phyloP scores from a whole-genome alignment of 805 yeast genomes.

The Pichia manshurica region DNA sequence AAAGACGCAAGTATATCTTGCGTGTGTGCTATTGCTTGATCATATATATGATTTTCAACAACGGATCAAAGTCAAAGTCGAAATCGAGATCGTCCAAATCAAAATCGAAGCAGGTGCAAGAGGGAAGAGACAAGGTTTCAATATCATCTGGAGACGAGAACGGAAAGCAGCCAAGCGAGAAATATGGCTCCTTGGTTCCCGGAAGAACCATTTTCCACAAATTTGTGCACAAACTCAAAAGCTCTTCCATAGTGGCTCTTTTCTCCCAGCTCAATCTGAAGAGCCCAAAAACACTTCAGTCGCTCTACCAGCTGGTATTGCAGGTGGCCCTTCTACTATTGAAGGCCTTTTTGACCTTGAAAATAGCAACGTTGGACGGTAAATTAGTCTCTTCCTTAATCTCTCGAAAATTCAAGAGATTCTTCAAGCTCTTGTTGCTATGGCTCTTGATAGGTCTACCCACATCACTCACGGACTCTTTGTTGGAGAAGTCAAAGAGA shows the following conservation, averaged over 20 bases:
- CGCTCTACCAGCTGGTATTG: constrained; percentile 30
- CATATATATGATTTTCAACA: constrained; percentile 25
- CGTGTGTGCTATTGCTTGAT: constrained; percentile 21
- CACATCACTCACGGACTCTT: constrained; percentile 71
- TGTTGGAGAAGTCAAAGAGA: constrained; percentile 56
- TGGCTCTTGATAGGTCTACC: constrained; percentile 90
- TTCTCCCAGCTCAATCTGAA: constrained; percentile 16
- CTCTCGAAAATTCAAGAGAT: constrained; percentile 57
- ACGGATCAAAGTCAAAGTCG: constrained; percentile 18
- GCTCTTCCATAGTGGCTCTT: constrained; percentile 18
- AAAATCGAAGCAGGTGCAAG: not conserved
- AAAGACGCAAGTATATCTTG: constrained; percentile 20
- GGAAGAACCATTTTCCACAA: no score
- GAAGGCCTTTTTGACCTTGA: constrained; percentile 69
- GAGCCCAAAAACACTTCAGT: constrained; percentile 12
- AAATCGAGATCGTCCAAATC: not conserved
- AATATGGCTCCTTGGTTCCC: no score
- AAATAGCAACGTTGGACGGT: constrained; percentile 86
- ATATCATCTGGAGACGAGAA: no score
- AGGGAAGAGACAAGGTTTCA: no score
- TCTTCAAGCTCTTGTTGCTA: constrained; percentile 53
- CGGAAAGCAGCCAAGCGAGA: no score
- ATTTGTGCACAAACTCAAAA: constrained; percentile 4
- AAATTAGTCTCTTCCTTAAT: constrained; percentile 75
- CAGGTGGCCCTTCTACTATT: constrained; percentile 58